These are phyloP conservation scores for Axilococcus clingmanii DNA, from an alignment of 139 green algal species.

Conservation along the genomic window DNA sequence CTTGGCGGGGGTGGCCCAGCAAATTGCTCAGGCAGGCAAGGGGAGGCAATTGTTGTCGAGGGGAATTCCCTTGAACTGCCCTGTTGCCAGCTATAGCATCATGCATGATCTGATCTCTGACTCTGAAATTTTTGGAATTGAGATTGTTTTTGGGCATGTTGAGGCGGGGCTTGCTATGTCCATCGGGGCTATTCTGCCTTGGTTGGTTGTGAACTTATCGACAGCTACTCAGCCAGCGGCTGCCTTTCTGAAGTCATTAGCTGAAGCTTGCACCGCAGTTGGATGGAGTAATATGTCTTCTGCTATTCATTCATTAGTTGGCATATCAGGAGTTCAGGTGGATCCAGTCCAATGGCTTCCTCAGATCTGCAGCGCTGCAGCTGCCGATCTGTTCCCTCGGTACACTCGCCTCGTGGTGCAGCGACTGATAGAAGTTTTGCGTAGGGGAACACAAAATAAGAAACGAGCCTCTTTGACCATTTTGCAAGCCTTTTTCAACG, in stretches of 20 bases:
- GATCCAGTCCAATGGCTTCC: too few relatives aligned
- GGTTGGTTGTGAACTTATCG: slow-evolving; percentile 50
- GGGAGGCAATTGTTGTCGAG: not conserved
- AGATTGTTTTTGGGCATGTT: slow-evolving; percentile 54
- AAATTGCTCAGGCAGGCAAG: slow-evolving; percentile 6
- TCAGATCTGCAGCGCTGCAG: too few relatives aligned
- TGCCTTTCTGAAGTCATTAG: slow-evolving; percentile 12
- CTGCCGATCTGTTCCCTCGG: slow-evolving; percentile 39
- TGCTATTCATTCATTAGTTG: too few relatives aligned
- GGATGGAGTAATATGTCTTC: slow-evolving; percentile 28
- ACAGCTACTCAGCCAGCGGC: slow-evolving; percentile 1
- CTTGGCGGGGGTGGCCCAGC: slow-evolving; percentile 21
- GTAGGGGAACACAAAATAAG: slow-evolving; percentile 11
- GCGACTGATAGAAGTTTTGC: slow-evolving; percentile 32
- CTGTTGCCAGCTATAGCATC: not conserved
- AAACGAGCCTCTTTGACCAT: slow-evolving; percentile 17
- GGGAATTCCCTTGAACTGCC: not conserved
- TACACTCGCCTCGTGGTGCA: slow-evolving; percentile 19
- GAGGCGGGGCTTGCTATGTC: slow-evolving; percentile 55
- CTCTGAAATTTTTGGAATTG: slow-evolving; percentile 3
- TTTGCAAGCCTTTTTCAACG: slow-evolving; percentile 15
- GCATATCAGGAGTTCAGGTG: too few relatives aligned
- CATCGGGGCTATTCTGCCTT: slow-evolving; percentile 56
- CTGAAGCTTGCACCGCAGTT: slow-evolving; percentile 22
- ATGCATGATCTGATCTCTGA: slow-evolving; percentile 11